Percentiles rank a stretch among this genome's conserved stretches.
Conservation (phyloP, 2,329 filamentous ascomycete genomes). For the Penicillium sp. region DNA sequence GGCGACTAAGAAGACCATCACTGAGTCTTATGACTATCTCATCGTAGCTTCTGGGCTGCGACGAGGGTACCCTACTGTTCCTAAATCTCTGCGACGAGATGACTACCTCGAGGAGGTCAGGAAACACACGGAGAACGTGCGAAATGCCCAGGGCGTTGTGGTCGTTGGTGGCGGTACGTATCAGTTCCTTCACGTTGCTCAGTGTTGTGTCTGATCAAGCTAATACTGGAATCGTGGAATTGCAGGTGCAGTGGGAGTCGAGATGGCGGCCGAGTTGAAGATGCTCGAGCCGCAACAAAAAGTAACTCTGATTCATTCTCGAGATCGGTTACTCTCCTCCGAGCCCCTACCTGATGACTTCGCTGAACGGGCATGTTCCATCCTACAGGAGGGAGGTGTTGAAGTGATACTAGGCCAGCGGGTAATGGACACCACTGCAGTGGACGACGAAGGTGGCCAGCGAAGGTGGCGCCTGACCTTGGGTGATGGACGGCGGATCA, state of each 20-base stretch:
- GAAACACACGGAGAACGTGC: constrained; percentile 40
- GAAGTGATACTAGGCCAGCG: constrained; percentile 34
- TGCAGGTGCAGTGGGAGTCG: constrained; percentile 73
- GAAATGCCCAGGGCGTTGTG: constrained; percentile 58
- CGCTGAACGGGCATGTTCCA: constrained; percentile 60
- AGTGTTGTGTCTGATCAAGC: neutral
- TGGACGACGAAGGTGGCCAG: constrained; percentile 18
- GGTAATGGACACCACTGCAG: constrained; percentile 30
- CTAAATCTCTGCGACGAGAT: constrained; percentile 57
- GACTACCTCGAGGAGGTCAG: constrained; percentile 34
- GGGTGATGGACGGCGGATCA: constrained; percentile 62
- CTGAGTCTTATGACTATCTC: constrained; percentile 70
- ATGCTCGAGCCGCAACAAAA: constrained; percentile 63
- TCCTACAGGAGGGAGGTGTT: constrained; percentile 66
- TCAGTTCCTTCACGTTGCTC: neutral
- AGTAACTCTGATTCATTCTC: constrained; percentile 76
- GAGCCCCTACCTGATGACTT: constrained; percentile 72
- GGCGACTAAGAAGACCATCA: constrained; percentile 47
- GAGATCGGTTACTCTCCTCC: constrained; percentile 69
- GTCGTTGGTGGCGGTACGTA: constrained; percentile 69
- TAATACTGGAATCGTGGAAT: neutral
- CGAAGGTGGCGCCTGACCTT: constrained; percentile 55
- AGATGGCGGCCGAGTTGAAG: constrained; percentile 81
- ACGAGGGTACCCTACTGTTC: constrained; percentile 72
- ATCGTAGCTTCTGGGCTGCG: constrained; percentile 71